Evolutionary conservation across 768 basidiomycete species (phyloP).

Genomic region (Leccinum uliginosum): DNA sequence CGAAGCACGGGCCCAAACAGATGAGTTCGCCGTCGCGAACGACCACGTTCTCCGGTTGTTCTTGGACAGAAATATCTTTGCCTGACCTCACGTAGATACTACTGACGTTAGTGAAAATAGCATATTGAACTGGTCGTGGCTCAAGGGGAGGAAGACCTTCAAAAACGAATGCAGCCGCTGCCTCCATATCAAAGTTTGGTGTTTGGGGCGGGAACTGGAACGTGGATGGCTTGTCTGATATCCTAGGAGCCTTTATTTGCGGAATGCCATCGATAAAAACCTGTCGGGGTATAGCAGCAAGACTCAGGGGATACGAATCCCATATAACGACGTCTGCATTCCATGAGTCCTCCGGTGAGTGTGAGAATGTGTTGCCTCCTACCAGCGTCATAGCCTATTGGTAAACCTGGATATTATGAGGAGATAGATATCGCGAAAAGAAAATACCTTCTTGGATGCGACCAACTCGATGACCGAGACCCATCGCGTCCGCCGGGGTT

Average conservation of each 20-base stretch:
- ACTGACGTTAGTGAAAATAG: slow-evolving; percentile 65
- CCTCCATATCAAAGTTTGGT: slow-evolving; percentile 71
- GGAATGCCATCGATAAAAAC: slow-evolving; percentile 85
- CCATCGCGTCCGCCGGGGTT: slow-evolving; percentile 58
- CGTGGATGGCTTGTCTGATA: slow-evolving; percentile 33
- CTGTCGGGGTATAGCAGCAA: slow-evolving; percentile 70
- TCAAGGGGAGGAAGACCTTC: slow-evolving; percentile 75
- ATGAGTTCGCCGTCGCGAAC: slow-evolving; percentile 49
- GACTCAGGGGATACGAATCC: slow-evolving; percentile 69
- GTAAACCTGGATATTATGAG: not conserved
- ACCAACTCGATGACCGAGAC: slow-evolving; percentile 76
- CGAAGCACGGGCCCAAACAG: slow-evolving; percentile 42
- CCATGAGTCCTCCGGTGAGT: not conserved
- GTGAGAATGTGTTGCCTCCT: not conserved
- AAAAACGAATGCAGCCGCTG: slow-evolving; percentile 51
- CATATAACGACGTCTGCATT: slow-evolving; percentile 63
- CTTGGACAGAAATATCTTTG: slow-evolving; percentile 24
- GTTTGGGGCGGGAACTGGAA: slow-evolving; percentile 50
- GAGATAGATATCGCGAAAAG: not conserved
- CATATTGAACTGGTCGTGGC: slow-evolving; percentile 32
- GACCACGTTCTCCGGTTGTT: slow-evolving; percentile 27
- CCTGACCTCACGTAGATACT: slow-evolving; percentile 37
- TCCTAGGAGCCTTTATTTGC: slow-evolving; percentile 52
- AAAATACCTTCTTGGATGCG: slow-evolving; percentile 44
- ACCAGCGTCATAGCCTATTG: slow-evolving; percentile 44